These are phyloP conservation scores for Gleditsia sinensis DNA, from an alignment of 306 rosid species.

Conservation along the genomic window DNA sequence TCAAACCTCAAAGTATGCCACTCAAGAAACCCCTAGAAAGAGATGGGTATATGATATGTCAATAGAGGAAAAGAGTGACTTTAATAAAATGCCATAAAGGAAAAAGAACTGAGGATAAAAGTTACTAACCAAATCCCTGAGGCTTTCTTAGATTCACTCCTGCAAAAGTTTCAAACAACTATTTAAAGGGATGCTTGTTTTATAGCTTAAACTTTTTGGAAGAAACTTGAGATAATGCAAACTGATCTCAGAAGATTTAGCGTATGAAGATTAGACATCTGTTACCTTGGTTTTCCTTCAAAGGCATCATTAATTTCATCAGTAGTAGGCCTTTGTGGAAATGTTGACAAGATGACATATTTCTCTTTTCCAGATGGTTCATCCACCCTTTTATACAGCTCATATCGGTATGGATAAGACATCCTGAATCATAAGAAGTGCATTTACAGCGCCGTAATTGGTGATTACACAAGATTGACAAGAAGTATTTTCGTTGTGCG, in stretches of 20 bases:
- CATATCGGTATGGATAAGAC: slow-evolving; percentile 70
- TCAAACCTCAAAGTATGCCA: slow-evolving; percentile 56
- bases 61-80: background rate
- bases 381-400: slow-evolving; percentile 85
- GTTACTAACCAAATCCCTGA: slow-evolving; percentile 72
- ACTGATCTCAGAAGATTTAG: background rate
- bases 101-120: background rate
- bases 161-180: slow-evolving; percentile 46
- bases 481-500: background rate
- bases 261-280: background rate
- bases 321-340: slow-evolving; percentile 51
- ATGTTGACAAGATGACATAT: slow-evolving; percentile 62
- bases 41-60: slow-evolving; percentile 9
- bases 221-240: background rate
- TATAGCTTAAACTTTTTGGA: slow-evolving; percentile 9
- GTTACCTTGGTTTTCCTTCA: slow-evolving; percentile 71
- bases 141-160: slow-evolving; percentile 44
- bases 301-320: slow-evolving; percentile 79
- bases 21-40: slow-evolving; percentile 64
- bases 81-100: background rate
- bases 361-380: slow-evolving; percentile 71
- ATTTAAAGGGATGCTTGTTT: background rate
- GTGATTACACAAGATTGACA: background rate
- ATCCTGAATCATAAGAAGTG: slow-evolving; percentile 43
- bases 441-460: background rate